Evolutionary conservation across 1,139 yeast genomes (phyloP), one percentile per base, ranked within the genome.

Genomic region (Taiozyma sp.): DNA sequence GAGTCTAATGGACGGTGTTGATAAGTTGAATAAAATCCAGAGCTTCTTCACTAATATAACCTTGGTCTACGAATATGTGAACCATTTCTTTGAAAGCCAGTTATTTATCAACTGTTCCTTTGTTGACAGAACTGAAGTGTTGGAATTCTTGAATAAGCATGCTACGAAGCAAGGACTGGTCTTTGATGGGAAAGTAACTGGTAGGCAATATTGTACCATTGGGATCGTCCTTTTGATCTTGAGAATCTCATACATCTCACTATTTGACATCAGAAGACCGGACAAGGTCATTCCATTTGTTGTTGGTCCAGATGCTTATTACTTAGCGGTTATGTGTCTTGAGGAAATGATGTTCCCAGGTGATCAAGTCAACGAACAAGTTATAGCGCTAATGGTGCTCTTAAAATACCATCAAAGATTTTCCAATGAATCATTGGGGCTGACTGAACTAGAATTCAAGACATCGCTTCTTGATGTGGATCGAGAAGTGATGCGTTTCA

Each of bases 81-180:
- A 51, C 13, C 53, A 51, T 44, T 51, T 51, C 23, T 51, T 51
- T 30, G 41, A 39, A 8, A 30, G 49, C 4, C 51, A 48, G 23
- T 23, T 51, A 16, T 48, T 23, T 32, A 43, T 51, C 23, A 12
- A 14, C 13, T 48, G 28, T 38, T 43, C 49, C 8, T 51, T 22
- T 32, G 7, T 51, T 12, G 46, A 48, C 29, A 34, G 44, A n/a
- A 46, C 19, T 12, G 34, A 28, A 12, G 46, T 43, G 9, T 41
- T 30, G 7, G 50, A 45, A 8, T 45, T 50, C 32, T 16, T 50
- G 19, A 22, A 27, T 24, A 34, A 41, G 16, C 12, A 47, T 12
- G 28, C 43, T 8, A 38, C 36, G 7, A 39, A 32, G 22, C 24
- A 38, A 38, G 41, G 41, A 7, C 5, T 38, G 24, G 12, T 4